Evolutionary conservation across 129 eudicot genomes (phyloP).

Genomic region (Rutidosis leptorrhynchoides): DNA sequence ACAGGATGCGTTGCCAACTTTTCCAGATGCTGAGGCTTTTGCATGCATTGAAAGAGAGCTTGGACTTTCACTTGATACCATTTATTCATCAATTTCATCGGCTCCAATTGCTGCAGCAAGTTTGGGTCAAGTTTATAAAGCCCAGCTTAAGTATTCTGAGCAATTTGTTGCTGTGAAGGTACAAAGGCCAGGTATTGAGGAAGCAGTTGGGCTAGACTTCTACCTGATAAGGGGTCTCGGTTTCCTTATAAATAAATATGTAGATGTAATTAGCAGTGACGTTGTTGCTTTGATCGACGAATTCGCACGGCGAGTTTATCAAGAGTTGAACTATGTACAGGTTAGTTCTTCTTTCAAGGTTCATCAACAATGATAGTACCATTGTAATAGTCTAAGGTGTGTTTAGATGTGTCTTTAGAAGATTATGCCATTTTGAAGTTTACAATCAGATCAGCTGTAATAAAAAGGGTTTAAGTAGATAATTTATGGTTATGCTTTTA

Average conservation of each 20-base stretch:
- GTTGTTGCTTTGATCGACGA: slow-evolving; percentile 92
- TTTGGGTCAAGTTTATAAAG: slow-evolving; percentile 97
- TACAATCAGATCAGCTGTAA: slow-evolving; percentile 11
- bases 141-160: slow-evolving; percentile 73
- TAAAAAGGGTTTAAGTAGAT: background rate
- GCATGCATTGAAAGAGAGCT: slow-evolving; percentile 86
- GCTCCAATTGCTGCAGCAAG: slow-evolving; percentile 98
- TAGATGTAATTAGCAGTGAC: slow-evolving; percentile 72
- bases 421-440: background rate
- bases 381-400: background rate
- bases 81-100: slow-evolving; percentile 77
- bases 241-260: slow-evolving; percentile 68
- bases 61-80: slow-evolving; percentile 71
- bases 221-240: slow-evolving; percentile 87
- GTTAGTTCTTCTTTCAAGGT: slow-evolving; percentile 41
- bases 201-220: slow-evolving; percentile 83
- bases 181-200: slow-evolving; percentile 97
- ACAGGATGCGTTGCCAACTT: slow-evolving; percentile 94
- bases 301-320: slow-evolving; percentile 94
- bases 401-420: slow-evolving; percentile 6
- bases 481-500: background rate
- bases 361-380: background rate
- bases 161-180: slow-evolving; percentile 95
- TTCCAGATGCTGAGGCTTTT: slow-evolving; percentile 91
- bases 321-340: slow-evolving; percentile 98